phyloP scores from a whole-genome alignment of 345 rosid genomes.

The Turnera subulata region DNA sequence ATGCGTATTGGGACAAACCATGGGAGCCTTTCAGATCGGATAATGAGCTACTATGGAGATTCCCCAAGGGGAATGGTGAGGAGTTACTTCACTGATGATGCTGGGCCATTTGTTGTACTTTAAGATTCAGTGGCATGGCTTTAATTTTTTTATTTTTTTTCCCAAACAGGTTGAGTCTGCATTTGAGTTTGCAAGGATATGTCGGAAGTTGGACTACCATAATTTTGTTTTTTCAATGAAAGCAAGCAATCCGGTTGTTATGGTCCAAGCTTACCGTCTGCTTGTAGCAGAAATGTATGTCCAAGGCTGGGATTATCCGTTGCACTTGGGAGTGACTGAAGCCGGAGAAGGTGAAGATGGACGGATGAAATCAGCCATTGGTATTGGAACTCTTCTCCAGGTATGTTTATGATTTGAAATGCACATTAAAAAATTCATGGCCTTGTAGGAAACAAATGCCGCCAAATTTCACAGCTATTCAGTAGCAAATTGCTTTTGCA shows the following conservation, averaged over 20 bases:
- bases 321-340: conserved; percentile 97
- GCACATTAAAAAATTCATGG: neutral
- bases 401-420: conserved; percentile 31
- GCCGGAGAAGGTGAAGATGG: conserved; percentile 99
- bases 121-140: conserved; percentile 14
- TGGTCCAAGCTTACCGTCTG: conserved; percentile 97
- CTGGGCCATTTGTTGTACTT: neutral
- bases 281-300: conserved; percentile 96
- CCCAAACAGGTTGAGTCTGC: conserved; percentile 90
- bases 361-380: conserved; percentile 98
- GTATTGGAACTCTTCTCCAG: conserved; percentile 96
- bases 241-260: conserved; percentile 97
- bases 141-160: conserved; percentile 17
- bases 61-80: conserved; percentile 98
- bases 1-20: conserved; percentile 99
- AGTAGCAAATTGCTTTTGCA: too few species aligned
- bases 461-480: neutral
- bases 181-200: conserved; percentile 95
- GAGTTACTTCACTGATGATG: conserved; percentile 14
- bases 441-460: too few species aligned
- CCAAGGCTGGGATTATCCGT: conserved; percentile 95
- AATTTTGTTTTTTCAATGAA: conserved; percentile 98
- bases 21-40: conserved; percentile 98
- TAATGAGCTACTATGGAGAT: conserved; percentile 98
- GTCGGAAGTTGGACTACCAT: conserved; percentile 88